Evolutionary conservation across 257 asterid genomes (phyloP), one percentile per base, ranked within the genome.

Genomic region (Solanum ossicruentum): DNA sequence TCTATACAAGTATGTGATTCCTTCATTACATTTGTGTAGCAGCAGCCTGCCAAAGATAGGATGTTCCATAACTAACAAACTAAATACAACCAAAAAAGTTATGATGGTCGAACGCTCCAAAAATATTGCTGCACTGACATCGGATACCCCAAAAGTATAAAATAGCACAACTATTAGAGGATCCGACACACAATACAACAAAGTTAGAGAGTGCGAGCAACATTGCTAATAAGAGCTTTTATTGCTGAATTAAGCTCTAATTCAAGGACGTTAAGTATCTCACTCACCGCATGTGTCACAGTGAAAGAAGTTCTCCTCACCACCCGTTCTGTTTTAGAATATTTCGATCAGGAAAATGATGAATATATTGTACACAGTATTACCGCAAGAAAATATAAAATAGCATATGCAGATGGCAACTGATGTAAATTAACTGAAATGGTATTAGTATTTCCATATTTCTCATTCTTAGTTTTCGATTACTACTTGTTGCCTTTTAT

Each of bases 1-100:
- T 94, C 98, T 13, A 94, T 89, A 54, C 95, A 94, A 78, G 60
- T 85, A 85, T 94, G 97, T 52, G 95, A 87, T 78, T 89, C 98
- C 88, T 92, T 92, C 82, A 92, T 83, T 36, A 86, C 57, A 43
- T 91, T 93, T 28, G 93, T 85, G 88, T 94, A 92, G 87, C 98
- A 93, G 84, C 98, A 94, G 88, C 89, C 97, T 94, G 91, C 13
- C 75, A 47, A 52, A 41, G 60, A 8, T 49, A 56, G 18, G 1
- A 75, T 23, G 5, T 49, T 47, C 8, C 15, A 8, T 8, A 7
- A 49, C n/a, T 49, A 75, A 75, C 36, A 17, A 51, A 75, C 39
- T 75, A 23, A 75, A 21, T 23, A 45, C 80, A 45, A 72, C 39
- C 32, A 6, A 45, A 45, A n/a, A 72, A n/a, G 80, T 66, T 66